These are phyloP conservation scores for Fusarium tuaranense DNA, from an alignment of 2,329 filamentous ascomycete genomes.

Conservation along the genomic window DNA sequence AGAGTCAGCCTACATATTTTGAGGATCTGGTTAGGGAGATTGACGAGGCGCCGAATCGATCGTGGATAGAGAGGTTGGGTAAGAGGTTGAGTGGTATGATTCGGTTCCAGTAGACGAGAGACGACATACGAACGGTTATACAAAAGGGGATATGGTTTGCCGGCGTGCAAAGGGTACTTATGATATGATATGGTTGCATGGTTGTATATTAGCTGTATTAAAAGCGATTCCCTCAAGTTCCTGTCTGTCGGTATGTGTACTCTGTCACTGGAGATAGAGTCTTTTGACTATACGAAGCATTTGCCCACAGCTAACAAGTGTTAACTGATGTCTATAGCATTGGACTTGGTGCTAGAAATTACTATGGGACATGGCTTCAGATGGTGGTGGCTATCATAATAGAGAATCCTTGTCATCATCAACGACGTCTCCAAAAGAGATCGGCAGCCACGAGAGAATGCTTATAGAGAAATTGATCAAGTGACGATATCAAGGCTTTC, in stretches of 20 bases:
- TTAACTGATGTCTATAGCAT: background rate
- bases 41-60: slow-evolving; percentile 70
- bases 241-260: background rate
- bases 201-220: slow-evolving; percentile 44
- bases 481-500: background rate
- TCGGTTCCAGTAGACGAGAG: slow-evolving; percentile 60
- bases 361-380: background rate
- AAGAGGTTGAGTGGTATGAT: slow-evolving; percentile 71
- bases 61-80: slow-evolving; percentile 62
- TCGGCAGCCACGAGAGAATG: background rate
- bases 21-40: slow-evolving; percentile 70
- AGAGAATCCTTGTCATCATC: background rate
- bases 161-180: slow-evolving; percentile 33
- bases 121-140: background rate
- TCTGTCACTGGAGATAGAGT: background rate
- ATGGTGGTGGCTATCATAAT: background rate
- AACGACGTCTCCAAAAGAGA: background rate
- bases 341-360: background rate
- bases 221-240: slow-evolving; percentile 31
- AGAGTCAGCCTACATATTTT: slow-evolving; percentile 74
- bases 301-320: background rate
- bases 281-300: background rate
- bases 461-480: background rate
- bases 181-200: slow-evolving; percentile 29
- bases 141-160: slow-evolving; percentile 19